Conservation (phyloP, 179 eudicot genomes). For the Amaranthus tricolor region DNA sequence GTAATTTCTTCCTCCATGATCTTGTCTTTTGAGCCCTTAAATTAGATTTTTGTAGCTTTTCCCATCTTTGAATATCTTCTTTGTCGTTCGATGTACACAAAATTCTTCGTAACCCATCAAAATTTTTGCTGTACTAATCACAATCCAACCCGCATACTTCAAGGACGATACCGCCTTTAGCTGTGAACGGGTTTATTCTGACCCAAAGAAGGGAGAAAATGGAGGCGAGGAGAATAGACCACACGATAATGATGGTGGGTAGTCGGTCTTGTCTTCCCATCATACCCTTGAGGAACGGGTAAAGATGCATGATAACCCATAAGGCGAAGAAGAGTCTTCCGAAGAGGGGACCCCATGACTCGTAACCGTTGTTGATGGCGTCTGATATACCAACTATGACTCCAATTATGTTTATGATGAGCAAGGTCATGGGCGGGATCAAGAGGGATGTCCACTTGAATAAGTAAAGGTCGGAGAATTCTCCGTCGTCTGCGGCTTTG, state of each 20-base stretch:
- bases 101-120: conserved; percentile 13
- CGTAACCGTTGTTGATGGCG: conserved; percentile 89
- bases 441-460: conserved; percentile 89
- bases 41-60: conserved; percentile 4
- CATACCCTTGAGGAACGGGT: conserved; percentile 94
- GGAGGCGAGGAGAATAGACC: conserved; percentile 93
- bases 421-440: conserved; percentile 75
- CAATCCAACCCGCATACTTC: conserved; percentile 95
- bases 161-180: conserved; percentile 62
- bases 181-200: conserved; percentile 72
- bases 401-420: conserved; percentile 73
- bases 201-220: conserved; percentile 91
- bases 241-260: conserved; percentile 81
- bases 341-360: conserved; percentile 91
- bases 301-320: conserved; percentile 91
- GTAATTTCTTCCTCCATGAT: background rate
- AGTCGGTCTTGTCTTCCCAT: conserved; percentile 71
- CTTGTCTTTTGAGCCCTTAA: conserved; percentile 5
- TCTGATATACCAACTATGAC: conserved; percentile 77
- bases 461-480: conserved; percentile 76
- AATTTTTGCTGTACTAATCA: conserved; percentile 35
- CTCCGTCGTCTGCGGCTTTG: conserved; percentile 94
- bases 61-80: background rate
- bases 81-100: conserved; percentile 17
- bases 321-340: conserved; percentile 84